Conservation (phyloP, 73 alveolate genomes). For the Chromera velia region DNA sequence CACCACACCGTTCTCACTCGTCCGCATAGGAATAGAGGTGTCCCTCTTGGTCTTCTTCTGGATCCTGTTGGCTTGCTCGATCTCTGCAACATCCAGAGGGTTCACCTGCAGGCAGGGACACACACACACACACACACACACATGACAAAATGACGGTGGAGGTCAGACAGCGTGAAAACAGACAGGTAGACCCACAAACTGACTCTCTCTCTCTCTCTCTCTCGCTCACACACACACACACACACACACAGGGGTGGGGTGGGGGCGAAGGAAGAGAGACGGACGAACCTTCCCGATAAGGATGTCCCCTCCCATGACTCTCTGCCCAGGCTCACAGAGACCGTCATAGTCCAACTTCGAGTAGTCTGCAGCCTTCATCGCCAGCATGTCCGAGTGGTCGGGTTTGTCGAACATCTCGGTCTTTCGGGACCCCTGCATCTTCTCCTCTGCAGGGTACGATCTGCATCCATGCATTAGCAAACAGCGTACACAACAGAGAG, state of each 20-base stretch:
- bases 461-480: constrained; percentile 73
- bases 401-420: background rate
- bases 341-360: constrained; percentile 93
- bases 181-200: too few species aligned
- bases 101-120: too few species aligned
- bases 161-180: too few species aligned
- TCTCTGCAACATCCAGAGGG: too few species aligned
- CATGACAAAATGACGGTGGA: too few species aligned
- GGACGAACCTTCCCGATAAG: constrained; percentile 91
- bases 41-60: background rate
- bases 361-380: constrained; percentile 36
- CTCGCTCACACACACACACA: constrained; percentile 16
- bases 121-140: too few species aligned
- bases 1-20: constrained; percentile 35
- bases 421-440: background rate
- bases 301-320: constrained; percentile 95
- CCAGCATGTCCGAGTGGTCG: background rate
- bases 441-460: constrained; percentile 74
- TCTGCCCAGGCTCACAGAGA: constrained; percentile 86
- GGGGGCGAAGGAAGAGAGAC: too few species aligned
- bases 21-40: background rate
- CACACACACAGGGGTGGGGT: constrained; percentile 33
- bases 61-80: constrained; percentile 37
- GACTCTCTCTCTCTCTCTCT: constrained; percentile 25
- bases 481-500: too few species aligned